phyloP scores from a whole-genome alignment of 768 basidiomycete species.

The Lepiota brunneoincarnata region DNA sequence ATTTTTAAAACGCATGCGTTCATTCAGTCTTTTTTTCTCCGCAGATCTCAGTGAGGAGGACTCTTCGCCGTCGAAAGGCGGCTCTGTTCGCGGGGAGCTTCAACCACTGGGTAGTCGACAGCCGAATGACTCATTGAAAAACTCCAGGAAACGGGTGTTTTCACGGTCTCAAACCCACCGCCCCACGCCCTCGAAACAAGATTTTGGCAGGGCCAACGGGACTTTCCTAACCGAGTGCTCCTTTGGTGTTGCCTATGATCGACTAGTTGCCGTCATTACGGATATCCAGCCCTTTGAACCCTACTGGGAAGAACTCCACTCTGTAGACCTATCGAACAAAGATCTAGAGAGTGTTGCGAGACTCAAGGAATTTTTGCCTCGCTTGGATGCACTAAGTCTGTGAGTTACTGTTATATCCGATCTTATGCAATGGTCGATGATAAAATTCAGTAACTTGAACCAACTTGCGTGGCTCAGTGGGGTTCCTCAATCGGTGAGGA shows the following conservation, averaged over 20 bases:
- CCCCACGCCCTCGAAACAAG: constrained; percentile 27
- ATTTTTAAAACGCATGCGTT: constrained; percentile 3
- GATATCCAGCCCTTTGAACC: constrained; percentile 95
- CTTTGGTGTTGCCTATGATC: constrained; percentile 91
- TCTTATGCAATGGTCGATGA: constrained; percentile 10
- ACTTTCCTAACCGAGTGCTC: constrained; percentile 93
- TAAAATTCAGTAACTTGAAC: constrained; percentile 60
- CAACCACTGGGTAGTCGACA: constrained; percentile 43
- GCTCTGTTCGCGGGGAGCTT: constrained; percentile 42
- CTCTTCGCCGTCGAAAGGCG: constrained; percentile 55
- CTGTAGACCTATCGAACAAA: constrained; percentile 73
- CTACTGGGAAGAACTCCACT: constrained; percentile 80
- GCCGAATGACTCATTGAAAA: constrained; percentile 28
- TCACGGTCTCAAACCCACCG: constrained; percentile 43
- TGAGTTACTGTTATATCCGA: constrained; percentile 37
- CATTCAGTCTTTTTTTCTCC: constrained; percentile 15
- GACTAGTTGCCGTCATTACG: constrained; percentile 87
- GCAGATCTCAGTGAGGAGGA: constrained; percentile 42
- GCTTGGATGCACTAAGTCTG: constrained; percentile 73
- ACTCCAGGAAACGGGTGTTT: constrained; percentile 37
- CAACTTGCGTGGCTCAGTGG: constrained; percentile 80
- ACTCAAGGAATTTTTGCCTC: constrained; percentile 86
- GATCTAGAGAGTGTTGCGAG: constrained; percentile 79
- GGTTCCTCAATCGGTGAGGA: constrained; percentile 67
- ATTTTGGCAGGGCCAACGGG: constrained; percentile 33